Evolutionary conservation across 768 basidiomycete genomes (phyloP).

Genomic region (Lentinula guzmanii): DNA sequence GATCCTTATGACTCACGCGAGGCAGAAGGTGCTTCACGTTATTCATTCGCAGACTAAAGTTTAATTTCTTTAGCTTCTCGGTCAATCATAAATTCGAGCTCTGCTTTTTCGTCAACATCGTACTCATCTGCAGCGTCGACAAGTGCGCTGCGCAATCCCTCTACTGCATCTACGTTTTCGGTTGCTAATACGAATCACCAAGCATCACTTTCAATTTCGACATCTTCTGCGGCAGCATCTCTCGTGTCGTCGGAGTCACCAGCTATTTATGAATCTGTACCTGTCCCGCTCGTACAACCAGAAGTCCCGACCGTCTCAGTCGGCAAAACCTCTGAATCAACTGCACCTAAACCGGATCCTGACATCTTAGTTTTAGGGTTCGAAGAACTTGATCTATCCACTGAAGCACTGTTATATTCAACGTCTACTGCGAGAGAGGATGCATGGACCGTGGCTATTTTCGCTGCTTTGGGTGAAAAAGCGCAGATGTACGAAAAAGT

Average conservation of each 20-base stretch:
- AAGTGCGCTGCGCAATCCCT: background rate
- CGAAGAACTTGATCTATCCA: constrained; percentile 75
- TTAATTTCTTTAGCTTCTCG: background rate
- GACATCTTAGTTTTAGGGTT: constrained; percentile 75
- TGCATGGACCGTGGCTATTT: constrained; percentile 61
- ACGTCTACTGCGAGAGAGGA: constrained; percentile 60
- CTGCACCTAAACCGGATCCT: constrained; percentile 33
- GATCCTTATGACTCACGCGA: constrained; percentile 12
- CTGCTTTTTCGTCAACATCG: background rate
- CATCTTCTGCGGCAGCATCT: background rate
- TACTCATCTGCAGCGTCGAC: constrained; percentile 2
- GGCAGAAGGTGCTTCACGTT: background rate
- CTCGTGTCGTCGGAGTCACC: background rate
- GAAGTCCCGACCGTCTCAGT: background rate
- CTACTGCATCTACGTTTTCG: background rate
- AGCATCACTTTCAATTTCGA: background rate
- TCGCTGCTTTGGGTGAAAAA: constrained; percentile 68
- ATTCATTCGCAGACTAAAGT: background rate
- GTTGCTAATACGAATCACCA: background rate
- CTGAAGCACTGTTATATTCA: constrained; percentile 73
- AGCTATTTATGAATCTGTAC: background rate
- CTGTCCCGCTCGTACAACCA: background rate
- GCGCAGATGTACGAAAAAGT: constrained; percentile 64
- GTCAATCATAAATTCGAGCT: background rate
- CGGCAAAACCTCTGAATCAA: constrained; percentile 6